Evolutionary conservation across 2,329 filamentous ascomycete genomes (phyloP).

Genomic region (Cladosporium oxysporum): DNA sequence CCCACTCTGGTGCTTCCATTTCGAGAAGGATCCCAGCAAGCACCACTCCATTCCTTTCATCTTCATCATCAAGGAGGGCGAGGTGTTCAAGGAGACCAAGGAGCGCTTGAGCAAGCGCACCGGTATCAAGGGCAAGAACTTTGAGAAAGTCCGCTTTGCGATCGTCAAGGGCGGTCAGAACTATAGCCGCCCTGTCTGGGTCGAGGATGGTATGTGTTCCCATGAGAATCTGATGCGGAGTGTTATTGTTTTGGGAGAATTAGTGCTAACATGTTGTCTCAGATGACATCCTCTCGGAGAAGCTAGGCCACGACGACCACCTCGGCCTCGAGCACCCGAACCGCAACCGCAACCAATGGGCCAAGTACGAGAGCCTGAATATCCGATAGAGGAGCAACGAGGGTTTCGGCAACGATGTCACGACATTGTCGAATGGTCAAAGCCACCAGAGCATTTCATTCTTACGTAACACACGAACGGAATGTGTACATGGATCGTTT

Average conservation of each 20-base stretch:
- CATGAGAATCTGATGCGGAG: not conserved
- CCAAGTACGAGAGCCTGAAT: constrained; percentile 63
- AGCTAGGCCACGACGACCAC: constrained; percentile 44
- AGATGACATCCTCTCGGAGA: constrained; percentile 52
- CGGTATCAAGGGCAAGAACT: constrained; percentile 94
- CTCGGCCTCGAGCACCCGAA: constrained; percentile 63
- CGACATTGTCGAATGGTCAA: not conserved
- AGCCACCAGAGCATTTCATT: not conserved
- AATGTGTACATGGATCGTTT: not conserved
- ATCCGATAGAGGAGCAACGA: constrained; percentile 50
- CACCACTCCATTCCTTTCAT: constrained; percentile 88
- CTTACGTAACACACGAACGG: not conserved
- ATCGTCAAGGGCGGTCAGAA: constrained; percentile 64
- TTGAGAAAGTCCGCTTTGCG: constrained; percentile 98
- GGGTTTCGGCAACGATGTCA: not conserved
- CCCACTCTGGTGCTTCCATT: constrained; percentile 83
- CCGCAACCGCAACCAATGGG: constrained; percentile 61
- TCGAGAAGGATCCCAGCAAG: constrained; percentile 83
- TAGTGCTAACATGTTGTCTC: not conserved
- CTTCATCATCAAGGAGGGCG: constrained; percentile 81
- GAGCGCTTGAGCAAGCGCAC: constrained; percentile 91
- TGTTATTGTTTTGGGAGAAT: not conserved
- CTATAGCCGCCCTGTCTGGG: constrained; percentile 77
- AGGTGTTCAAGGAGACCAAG: constrained; percentile 87
- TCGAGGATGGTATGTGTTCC: constrained; percentile 73